Percentiles rank a stretch among this genome's conserved stretches.
Conservation (phyloP, 352 stramenopile genomes). For the Phytopythium delawarense region DNA sequence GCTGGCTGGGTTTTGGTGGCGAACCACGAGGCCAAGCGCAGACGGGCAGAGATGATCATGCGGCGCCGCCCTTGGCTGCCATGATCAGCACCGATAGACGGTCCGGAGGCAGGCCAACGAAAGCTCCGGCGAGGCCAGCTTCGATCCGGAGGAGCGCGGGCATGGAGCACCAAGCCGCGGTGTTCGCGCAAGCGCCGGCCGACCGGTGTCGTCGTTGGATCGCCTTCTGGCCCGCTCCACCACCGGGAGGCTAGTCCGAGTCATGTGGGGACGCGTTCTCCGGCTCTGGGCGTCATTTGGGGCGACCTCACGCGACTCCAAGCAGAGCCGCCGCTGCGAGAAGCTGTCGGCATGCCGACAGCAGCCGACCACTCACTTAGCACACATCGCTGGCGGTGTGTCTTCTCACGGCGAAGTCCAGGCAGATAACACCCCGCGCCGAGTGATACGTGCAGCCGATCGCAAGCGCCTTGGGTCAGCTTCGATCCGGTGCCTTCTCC, state of each 20-base stretch:
- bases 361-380: neutral
- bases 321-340: neutral
- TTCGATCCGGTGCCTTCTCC: neutral
- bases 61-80: neutral
- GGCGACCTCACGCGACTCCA: neutral
- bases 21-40: neutral
- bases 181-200: neutral
- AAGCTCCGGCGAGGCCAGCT: neutral
- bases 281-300: neutral
- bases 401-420: neutral
- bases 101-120: neutral
- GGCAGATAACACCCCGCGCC: neutral
- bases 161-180: neutral
- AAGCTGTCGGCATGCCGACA: neutral
- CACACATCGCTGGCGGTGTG: neutral
- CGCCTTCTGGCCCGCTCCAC: neutral
- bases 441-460: neutral
- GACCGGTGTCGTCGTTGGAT: neutral
- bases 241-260: neutral
- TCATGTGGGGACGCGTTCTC: neutral
- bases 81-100: neutral
- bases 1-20: neutral
- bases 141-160: neutral
- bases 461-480: neutral
- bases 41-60: neutral